phyloP scores from a whole-genome alignment of 768 basidiomycete species.

The button mushroom (Agaricus bisporus) region DNA sequence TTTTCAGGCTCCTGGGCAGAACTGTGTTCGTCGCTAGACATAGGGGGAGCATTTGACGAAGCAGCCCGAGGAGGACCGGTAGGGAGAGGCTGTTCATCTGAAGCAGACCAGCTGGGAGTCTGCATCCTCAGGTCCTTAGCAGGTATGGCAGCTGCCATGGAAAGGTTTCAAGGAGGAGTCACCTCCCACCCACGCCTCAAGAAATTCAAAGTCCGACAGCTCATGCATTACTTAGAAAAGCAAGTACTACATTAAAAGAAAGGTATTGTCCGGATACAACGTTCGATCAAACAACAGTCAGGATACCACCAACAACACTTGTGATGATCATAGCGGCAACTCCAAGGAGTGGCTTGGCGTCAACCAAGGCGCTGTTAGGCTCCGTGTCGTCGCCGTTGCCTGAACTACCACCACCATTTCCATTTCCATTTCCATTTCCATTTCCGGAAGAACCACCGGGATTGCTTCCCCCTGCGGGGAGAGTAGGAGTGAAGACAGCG shows the following conservation, averaged over 20 bases:
- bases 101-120: slow-evolving; percentile 44
- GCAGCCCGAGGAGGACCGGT: slow-evolving; percentile 37
- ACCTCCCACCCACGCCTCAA: background rate
- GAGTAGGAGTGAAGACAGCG: slow-evolving; percentile 58
- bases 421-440: too few relatives aligned
- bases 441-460: slow-evolving; percentile 6
- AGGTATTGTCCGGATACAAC: background rate
- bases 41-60: slow-evolving; percentile 31
- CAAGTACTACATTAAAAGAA: too few relatives aligned
- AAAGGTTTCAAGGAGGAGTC: slow-evolving; percentile 2
- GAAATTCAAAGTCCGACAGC: slow-evolving; percentile 16
- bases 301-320: slow-evolving; percentile 34
- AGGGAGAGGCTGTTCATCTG: slow-evolving; percentile 41
- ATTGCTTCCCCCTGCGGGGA: slow-evolving; percentile 25
- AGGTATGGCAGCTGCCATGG: slow-evolving; percentile 27
- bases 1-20: slow-evolving; percentile 42
- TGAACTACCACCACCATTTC: slow-evolving; percentile 12
- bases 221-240: slow-evolving; percentile 8
- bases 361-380: slow-evolving; percentile 19
- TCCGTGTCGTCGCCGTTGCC: slow-evolving; percentile 12
- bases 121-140: slow-evolving; percentile 27
- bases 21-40: slow-evolving; percentile 41
- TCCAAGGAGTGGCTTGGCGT: slow-evolving; percentile 29
- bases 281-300: slow-evolving; percentile 30
- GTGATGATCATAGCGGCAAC: slow-evolving; percentile 28